A percentile compares a stretch with the other conserved stretches of the same genome.
Conservation (phyloP, 805 yeast species). For the Phaffomyces opuntiae region DNA sequence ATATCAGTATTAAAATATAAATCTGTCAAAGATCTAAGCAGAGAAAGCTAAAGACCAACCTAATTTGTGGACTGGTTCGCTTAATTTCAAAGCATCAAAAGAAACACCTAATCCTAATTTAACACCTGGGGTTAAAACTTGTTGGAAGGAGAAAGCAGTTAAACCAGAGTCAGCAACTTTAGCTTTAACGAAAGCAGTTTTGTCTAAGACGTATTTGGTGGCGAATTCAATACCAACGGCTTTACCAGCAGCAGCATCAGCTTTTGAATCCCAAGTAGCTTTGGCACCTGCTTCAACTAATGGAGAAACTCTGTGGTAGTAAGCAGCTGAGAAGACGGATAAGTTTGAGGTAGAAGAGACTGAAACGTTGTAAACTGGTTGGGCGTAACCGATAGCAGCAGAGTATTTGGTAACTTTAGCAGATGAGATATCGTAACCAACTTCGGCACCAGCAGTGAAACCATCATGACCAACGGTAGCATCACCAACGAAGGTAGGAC, state of each 20-base stretch:
- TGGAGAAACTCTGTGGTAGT: constrained; percentile 93
- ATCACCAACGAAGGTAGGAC: constrained; percentile 94
- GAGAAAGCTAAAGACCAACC: constrained; percentile 93
- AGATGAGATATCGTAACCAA: constrained; percentile 90
- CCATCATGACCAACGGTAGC: constrained; percentile 93
- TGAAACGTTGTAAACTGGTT: constrained; percentile 74
- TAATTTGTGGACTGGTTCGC: constrained; percentile 96
- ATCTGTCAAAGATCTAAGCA: constrained; percentile 44
- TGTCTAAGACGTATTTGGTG: constrained; percentile 87
- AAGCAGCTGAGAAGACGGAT: constrained; percentile 86
- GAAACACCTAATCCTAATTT: constrained; percentile 96
- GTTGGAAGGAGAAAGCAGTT: constrained; percentile 90
- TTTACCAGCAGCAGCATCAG: constrained; percentile 56
- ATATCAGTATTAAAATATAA: neutral
- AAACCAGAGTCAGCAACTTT: constrained; percentile 95
- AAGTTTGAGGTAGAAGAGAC: constrained; percentile 81
- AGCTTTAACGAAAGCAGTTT: constrained; percentile 87
- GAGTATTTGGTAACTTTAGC: constrained; percentile 94
- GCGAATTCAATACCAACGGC: constrained; percentile 93
- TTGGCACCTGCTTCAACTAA: constrained; percentile 95
- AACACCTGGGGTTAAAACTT: constrained; percentile 92
- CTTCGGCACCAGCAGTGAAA: constrained; percentile 93
- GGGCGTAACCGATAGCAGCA: constrained; percentile 88
- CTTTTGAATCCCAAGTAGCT: constrained; percentile 88
- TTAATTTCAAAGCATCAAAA: constrained; percentile 89